Evolutionary conservation across 2,329 filamentous ascomycete species (phyloP), one percentile per base, ranked within the genome.

Genomic region (Epicoccum nigrum): DNA sequence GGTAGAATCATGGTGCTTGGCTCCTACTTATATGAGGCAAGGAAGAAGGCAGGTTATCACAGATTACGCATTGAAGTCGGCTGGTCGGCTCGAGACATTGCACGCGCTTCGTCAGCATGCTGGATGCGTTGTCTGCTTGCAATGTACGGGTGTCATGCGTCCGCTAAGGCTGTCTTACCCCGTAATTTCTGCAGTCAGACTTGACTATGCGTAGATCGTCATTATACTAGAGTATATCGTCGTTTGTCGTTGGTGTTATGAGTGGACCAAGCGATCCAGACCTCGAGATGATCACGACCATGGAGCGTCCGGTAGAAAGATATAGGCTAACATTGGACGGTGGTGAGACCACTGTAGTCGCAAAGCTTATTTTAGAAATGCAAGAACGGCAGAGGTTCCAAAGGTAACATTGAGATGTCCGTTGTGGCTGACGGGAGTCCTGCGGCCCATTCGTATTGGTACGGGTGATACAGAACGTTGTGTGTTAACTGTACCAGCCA

Each of bases 41-140:
- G 49, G 49, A 28, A 41, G 13, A 21, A 12, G 32, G 15, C 32
- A 27, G 19, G 27, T 21, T 21, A 37, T 13, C 32, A 23, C 32
- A 7, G 31, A 28, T 28, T 17, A 42, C 25, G 12, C 30, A 21
- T n/a, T 13, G 13, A 30, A 30, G 15, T 33, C 39, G 21, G 38
- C 28, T 43, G 38, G 43, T 44, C 32, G 28, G 20, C 42, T 38
- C 37, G 49, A 46, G 35, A 43, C 37, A 42, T n/a, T 30, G 20
- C n/a, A n/a, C 35, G 19, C 9, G 31, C 31, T 19, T 16, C 32
- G 32, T 47, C 27, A 38, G 34, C 37, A 25, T 23, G 37, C 35
- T 37, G 11, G 15, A 35, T 41, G 35, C n/a, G 25, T 16, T 30
- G 28, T 46, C 15, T 38, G 49, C 32, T 38, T 46, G 37, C 38